phyloP scores from a whole-genome alignment of 352 stramenopile genomes.

The Phytophthora chlamydospora region DNA sequence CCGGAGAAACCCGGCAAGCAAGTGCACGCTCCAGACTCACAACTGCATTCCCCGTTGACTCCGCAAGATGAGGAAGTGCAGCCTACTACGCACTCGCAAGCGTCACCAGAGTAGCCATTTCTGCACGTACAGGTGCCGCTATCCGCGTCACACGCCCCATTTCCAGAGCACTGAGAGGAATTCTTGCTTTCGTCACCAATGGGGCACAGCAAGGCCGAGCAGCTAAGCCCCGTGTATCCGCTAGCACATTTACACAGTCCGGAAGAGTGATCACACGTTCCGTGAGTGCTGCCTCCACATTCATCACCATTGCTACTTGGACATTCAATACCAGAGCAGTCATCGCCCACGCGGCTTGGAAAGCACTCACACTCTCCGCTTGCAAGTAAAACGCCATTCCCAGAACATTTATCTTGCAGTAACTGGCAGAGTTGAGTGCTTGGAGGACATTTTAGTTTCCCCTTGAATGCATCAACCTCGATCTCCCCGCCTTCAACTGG shows the following conservation, averaged over 20 bases:
- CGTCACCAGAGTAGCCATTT: constrained; percentile 63
- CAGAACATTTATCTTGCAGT: constrained; percentile 72
- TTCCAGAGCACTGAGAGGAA: constrained; percentile 62
- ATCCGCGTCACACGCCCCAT: constrained; percentile 59
- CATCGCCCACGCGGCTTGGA: constrained; percentile 49
- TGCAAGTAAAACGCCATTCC: constrained; percentile 56
- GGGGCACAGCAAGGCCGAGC: constrained; percentile 65
- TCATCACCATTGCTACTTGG: constrained; percentile 44
- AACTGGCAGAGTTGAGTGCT: constrained; percentile 64
- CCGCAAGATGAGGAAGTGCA: constrained; percentile 54
- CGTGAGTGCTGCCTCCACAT: constrained; percentile 46
- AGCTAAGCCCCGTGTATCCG: constrained; percentile 63
- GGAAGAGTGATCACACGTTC: constrained; percentile 53
- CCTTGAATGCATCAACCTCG: constrained; percentile 52
- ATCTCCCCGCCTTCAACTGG: constrained; percentile 64
- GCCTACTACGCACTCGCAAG: constrained; percentile 75
- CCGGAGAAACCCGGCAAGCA: constrained; percentile 56
- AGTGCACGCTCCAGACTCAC: constrained; percentile 62
- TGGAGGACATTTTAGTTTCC: constrained; percentile 56
- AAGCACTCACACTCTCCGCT: constrained; percentile 65
- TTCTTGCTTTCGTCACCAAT: constrained; percentile 42
- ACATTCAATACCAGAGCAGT: constrained; percentile 64
- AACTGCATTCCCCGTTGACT: constrained; percentile 59
- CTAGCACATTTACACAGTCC: constrained; percentile 54
- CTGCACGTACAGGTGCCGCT: constrained; percentile 56